phyloP scores from a whole-genome alignment of 2,329 filamentous ascomycete species.

The Sclerotinia spermophila region DNA sequence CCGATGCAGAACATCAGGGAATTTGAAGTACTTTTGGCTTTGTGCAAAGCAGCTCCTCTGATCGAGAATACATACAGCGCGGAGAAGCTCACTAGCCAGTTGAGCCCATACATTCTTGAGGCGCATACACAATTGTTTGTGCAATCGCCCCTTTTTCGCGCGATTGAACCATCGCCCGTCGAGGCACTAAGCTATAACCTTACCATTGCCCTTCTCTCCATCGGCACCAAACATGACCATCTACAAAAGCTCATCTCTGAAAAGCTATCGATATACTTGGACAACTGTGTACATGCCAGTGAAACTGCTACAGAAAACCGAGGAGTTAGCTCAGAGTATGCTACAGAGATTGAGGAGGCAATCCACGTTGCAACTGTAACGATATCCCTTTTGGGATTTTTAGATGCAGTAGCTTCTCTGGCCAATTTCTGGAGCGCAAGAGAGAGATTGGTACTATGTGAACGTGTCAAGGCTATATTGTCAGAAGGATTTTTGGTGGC shows the following conservation, averaged over 20 bases:
- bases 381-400: conserved; percentile 83
- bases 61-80: conserved; percentile 70
- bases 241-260: conserved; percentile 64
- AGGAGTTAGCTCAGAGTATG: conserved; percentile 53
- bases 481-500: conserved; percentile 82
- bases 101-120: conserved; percentile 82
- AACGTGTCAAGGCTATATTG: conserved; percentile 67
- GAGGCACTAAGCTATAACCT: conserved; percentile 78
- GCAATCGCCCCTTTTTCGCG: conserved; percentile 76
- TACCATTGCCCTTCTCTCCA: conserved; percentile 72
- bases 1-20: conserved; percentile 74
- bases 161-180: conserved; percentile 82
- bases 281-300: conserved; percentile 63
- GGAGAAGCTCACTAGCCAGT: conserved; percentile 70
- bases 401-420: conserved; percentile 76
- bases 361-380: conserved; percentile 70
- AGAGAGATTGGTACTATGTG: conserved; percentile 70
- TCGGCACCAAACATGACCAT: conserved; percentile 69
- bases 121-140: conserved; percentile 75
- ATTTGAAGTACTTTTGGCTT: conserved; percentile 83
- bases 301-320: conserved; percentile 52
- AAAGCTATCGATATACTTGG: conserved; percentile 68
- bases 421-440: conserved; percentile 76
- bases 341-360: conserved; percentile 57
- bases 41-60: conserved; percentile 83